phyloP scores from a whole-genome alignment of 2,329 filamentous ascomycete species.

The Cercospora sp. region DNA sequence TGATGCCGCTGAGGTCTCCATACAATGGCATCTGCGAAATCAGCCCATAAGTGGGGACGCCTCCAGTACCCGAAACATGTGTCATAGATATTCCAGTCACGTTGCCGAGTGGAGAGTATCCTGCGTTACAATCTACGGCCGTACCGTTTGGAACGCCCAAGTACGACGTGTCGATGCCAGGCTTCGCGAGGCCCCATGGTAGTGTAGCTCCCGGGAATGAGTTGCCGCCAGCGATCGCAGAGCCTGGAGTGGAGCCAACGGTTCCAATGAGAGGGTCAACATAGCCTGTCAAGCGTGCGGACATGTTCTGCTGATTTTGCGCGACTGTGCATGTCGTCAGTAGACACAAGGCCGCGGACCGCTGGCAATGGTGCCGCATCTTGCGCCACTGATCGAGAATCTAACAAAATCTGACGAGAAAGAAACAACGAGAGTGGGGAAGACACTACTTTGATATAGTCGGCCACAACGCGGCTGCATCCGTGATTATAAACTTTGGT shows the following conservation, averaged over 20 bases:
- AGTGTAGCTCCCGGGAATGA: slow-evolving; percentile 42
- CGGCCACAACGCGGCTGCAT: neutral
- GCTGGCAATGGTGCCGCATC: neutral
- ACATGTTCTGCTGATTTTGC: neutral
- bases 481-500: neutral
- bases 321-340: neutral
- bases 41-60: slow-evolving; percentile 42
- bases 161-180: slow-evolving; percentile 44
- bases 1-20: slow-evolving; percentile 43
- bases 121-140: slow-evolving; percentile 40
- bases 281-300: slow-evolving; percentile 28
- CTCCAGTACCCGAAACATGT: slow-evolving; percentile 40
- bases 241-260: slow-evolving; percentile 47
- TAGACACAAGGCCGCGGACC: neutral
- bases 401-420: neutral
- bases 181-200: slow-evolving; percentile 45
- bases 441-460: neutral
- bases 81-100: slow-evolving; percentile 44
- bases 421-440: neutral
- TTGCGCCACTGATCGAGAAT: neutral
- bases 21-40: slow-evolving; percentile 46
- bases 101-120: slow-evolving; percentile 44
- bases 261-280: slow-evolving; percentile 52
- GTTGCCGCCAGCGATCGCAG: slow-evolving; percentile 43
- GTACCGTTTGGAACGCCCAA: slow-evolving; percentile 25